Evolutionary conservation across 2,329 filamentous ascomycete genomes (phyloP).

Genomic region (Lasiodiplodia hormozganensis): DNA sequence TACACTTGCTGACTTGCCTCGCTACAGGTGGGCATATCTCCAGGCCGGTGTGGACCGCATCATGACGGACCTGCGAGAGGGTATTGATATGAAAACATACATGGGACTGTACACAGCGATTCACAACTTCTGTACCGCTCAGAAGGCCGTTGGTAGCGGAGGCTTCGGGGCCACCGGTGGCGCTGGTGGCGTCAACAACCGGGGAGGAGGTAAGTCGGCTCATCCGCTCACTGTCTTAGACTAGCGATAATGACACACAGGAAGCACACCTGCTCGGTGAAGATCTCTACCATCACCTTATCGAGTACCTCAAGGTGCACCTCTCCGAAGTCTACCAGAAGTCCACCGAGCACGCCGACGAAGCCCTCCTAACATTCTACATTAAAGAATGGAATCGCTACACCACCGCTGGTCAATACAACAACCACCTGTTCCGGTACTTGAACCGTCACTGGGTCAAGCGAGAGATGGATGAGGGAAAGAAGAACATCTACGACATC

Average conservation of each 20-base stretch:
- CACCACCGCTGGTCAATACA: conserved; percentile 94
- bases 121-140: conserved; percentile 98
- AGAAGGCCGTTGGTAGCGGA: conserved; percentile 79
- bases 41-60: conserved; percentile 88
- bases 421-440: conserved; percentile 95
- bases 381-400: conserved; percentile 97
- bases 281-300: conserved; percentile 92
- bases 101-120: conserved; percentile 98
- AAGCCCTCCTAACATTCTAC: conserved; percentile 89
- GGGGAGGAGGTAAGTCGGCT: conserved; percentile 65
- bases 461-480: conserved; percentile 97
- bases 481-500: conserved; percentile 97
- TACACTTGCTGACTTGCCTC: conserved; percentile 7
- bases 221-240: neutral
- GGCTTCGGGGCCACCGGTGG: conserved; percentile 40
- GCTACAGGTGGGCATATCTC: conserved; percentile 81
- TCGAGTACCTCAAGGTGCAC: conserved; percentile 81
- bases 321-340: conserved; percentile 73
- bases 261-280: conserved; percentile 92
- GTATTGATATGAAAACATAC: conserved; percentile 95
- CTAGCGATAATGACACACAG: neutral
- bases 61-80: conserved; percentile 89
- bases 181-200: conserved; percentile 59
- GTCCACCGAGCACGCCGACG: conserved; percentile 83
- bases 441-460: conserved; percentile 99